Evolutionary conservation across 2,329 filamentous ascomycete species (phyloP).

Genomic region (Diaporthe velutina): DNA sequence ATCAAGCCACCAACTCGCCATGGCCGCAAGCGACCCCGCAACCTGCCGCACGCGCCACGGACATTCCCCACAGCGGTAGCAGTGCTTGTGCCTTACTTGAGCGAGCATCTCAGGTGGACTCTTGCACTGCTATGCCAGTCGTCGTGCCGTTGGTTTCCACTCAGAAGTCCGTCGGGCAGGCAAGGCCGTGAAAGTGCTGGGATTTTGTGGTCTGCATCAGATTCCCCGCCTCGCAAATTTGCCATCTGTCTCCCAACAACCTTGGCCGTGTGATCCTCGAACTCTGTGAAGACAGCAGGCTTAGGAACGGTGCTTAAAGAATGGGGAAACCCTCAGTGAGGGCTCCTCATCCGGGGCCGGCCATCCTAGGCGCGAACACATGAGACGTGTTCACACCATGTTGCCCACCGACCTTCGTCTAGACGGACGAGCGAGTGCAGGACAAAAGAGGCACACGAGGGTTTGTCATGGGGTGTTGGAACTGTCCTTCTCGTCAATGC

Average conservation of each 20-base stretch:
- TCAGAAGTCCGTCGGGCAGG: background rate
- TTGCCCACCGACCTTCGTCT: background rate
- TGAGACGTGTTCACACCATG: background rate
- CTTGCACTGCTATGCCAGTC: background rate
- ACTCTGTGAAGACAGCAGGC: background rate
- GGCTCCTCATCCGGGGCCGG: background rate
- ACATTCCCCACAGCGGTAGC: background rate
- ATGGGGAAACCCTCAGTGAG: background rate
- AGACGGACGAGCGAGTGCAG: too few species aligned
- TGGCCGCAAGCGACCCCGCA: slow-evolving; percentile 7
- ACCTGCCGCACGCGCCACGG: background rate
- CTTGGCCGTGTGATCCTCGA: background rate
- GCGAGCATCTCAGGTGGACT: background rate
- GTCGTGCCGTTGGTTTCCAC: background rate
- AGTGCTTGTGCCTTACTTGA: background rate
- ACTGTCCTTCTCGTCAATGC: background rate
- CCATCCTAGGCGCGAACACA: background rate
- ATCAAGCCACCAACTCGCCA: background rate
- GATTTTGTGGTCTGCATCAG: background rate
- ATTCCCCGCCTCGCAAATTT: background rate
- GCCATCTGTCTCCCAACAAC: too few species aligned
- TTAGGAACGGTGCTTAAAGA: too few species aligned
- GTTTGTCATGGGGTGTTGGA: background rate
- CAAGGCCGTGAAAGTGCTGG: background rate
- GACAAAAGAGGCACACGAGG: too few species aligned